Evolutionary conservation across 2,329 filamentous ascomycete genomes (phyloP).

Genomic region (Coleophoma crateriformis): DNA sequence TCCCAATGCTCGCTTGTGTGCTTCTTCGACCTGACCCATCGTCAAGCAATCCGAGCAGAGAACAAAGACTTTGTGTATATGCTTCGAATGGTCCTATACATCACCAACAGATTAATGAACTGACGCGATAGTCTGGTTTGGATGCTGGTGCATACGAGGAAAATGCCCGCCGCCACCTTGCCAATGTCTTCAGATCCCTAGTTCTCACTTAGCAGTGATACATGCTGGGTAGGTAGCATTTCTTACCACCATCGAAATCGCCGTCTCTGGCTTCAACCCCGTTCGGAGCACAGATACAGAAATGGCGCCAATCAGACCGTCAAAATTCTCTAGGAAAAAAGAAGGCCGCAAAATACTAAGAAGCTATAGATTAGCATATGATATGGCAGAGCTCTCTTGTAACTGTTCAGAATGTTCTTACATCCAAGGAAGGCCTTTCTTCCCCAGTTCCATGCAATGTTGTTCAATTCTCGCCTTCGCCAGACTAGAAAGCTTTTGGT

Average conservation of each 20-base stretch:
- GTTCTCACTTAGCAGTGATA: not conserved
- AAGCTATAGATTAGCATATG: not conserved
- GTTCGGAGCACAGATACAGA: constrained; percentile 8
- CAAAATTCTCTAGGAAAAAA: constrained; percentile 46
- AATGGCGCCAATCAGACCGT: constrained; percentile 11
- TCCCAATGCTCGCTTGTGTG: constrained; percentile 7
- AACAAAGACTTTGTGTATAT: constrained; percentile 5
- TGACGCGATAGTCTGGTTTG: not conserved
- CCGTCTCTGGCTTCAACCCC: constrained; percentile 10
- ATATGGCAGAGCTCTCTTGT: not conserved
- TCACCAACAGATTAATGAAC: not conserved
- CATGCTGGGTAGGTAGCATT: no score
- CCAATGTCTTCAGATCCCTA: constrained; percentile 16
- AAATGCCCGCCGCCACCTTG: constrained; percentile 13
- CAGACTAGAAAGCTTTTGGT: constrained; percentile 44
- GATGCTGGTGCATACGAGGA: constrained; percentile 6
- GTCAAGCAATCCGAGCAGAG: constrained; percentile 9
- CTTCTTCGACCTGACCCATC: constrained; percentile 9
- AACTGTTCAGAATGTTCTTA: constrained; percentile 4
- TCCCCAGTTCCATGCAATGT: constrained; percentile 10
- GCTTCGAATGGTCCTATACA: constrained; percentile 10
- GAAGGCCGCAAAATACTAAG: constrained; percentile 43
- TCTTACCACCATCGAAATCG: constrained; percentile 8
- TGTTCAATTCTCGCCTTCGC: constrained; percentile 49
- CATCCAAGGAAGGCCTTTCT: constrained; percentile 13